phyloP scores from a whole-genome alignment of 1,284 basidiomycete species.

The Microbotryomycetes sp. region DNA sequence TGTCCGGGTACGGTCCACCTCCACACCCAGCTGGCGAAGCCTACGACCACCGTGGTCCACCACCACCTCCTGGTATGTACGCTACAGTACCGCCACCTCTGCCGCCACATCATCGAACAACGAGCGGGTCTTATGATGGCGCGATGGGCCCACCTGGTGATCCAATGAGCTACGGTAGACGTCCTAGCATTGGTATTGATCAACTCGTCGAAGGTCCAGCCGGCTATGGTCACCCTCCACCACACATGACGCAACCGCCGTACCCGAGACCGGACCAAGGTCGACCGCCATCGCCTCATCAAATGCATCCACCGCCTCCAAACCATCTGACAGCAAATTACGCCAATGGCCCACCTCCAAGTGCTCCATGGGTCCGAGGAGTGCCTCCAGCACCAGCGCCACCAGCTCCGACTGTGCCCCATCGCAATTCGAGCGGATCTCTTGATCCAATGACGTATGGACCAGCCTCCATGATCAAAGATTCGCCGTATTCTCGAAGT shows the following conservation, averaged over 20 bases:
- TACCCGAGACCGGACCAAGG: background rate
- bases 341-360: background rate
- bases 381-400: too few species aligned
- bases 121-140: background rate
- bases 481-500: slow-evolving; percentile 78
- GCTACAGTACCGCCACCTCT: background rate
- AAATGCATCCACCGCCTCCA: background rate
- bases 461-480: slow-evolving; percentile 9
- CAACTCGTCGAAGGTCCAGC: slow-evolving; percentile 25
- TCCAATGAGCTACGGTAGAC: slow-evolving; percentile 1
- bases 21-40: background rate
- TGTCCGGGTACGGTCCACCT: slow-evolving; percentile 4
- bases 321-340: background rate
- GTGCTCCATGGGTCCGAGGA: background rate
- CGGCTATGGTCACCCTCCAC: background rate
- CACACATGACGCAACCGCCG: background rate
- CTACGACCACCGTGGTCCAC: background rate
- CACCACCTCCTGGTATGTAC: slow-evolving; percentile 1
- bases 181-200: slow-evolving; percentile 26
- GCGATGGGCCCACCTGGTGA: background rate
- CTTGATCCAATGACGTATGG: slow-evolving; percentile 21
- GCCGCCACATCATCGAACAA: background rate
- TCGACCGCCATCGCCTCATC: background rate
- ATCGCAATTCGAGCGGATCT: slow-evolving; percentile 10
- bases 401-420: background rate